phyloP scores from a whole-genome alignment of 2,329 filamentous ascomycete species.

The Aspergillus brasiliensis region DNA sequence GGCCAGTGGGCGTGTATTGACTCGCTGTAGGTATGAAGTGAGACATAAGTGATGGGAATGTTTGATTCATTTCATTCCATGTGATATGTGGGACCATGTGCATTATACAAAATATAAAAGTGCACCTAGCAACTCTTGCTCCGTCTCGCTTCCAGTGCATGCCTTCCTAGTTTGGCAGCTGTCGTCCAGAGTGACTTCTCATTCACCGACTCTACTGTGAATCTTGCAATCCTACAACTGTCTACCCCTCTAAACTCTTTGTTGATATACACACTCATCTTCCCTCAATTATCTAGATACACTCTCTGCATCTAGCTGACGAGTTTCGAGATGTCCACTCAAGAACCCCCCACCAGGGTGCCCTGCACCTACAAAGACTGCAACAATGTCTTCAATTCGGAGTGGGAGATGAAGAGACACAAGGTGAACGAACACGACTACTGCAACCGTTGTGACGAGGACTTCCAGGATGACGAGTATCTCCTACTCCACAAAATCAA shows the following conservation, averaged over 20 bases:
- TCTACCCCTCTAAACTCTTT: neutral
- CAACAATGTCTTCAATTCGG: slow-evolving; percentile 46
- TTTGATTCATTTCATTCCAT: neutral
- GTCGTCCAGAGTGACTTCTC: no score
- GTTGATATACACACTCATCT: neutral
- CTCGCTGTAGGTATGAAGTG: no score
- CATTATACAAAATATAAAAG: no score
- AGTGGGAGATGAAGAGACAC: slow-evolving; percentile 53
- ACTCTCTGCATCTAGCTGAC: neutral
- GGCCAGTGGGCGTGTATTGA: neutral
- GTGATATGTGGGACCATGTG: neutral
- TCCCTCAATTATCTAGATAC: neutral
- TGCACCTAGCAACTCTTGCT: no score
- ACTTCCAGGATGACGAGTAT: slow-evolving; percentile 50
- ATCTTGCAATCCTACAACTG: neutral
- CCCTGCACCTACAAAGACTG: slow-evolving; percentile 53
- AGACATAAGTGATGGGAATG: neutral
- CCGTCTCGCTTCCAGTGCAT: no score
- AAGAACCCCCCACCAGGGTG: slow-evolving; percentile 28
- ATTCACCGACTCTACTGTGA: neutral
- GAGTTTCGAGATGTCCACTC: slow-evolving; percentile 11
- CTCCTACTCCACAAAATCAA: slow-evolving; percentile 53
- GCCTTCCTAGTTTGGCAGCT: no score
- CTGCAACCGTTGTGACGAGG: slow-evolving; percentile 45
- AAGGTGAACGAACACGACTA: slow-evolving; percentile 50